These are phyloP conservation scores for Ophiocordyceps camponoti-saundersi DNA, from an alignment of 2,329 filamentous ascomycete species.

Conservation along the genomic window DNA sequence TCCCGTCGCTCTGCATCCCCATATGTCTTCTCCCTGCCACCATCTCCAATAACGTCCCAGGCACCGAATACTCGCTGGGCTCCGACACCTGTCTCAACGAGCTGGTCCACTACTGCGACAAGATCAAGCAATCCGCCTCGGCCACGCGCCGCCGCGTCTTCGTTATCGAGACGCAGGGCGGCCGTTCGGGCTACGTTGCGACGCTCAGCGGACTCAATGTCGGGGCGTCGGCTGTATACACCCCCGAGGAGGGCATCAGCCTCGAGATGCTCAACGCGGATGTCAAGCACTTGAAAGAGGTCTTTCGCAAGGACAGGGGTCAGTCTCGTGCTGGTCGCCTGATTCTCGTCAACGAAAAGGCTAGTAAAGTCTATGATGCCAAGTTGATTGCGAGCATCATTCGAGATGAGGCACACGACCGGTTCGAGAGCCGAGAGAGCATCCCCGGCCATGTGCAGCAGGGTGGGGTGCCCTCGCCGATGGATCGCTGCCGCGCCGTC, in stretches of 20 bases:
- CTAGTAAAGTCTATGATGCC: slow-evolving; percentile 77
- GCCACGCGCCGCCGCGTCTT: slow-evolving; percentile 88
- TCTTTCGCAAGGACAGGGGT: slow-evolving; percentile 72
- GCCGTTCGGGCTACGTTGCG: slow-evolving; percentile 83
- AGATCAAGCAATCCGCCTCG: slow-evolving; percentile 91
- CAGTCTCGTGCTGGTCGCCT: slow-evolving; percentile 82
- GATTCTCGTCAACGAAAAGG: slow-evolving; percentile 92
- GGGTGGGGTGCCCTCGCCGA: slow-evolving; percentile 79
- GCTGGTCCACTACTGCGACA: slow-evolving; percentile 87
- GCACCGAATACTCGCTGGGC: slow-evolving; percentile 91
- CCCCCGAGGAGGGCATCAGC: slow-evolving; percentile 87
- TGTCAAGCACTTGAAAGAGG: slow-evolving; percentile 73
- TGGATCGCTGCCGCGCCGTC: slow-evolving; percentile 88
- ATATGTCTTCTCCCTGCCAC: slow-evolving; percentile 88
- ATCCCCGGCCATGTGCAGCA: slow-evolving; percentile 92
- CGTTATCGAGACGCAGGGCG: slow-evolving; percentile 94
- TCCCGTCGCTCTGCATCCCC: slow-evolving; percentile 78
- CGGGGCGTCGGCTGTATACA: slow-evolving; percentile 86
- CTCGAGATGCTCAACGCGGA: slow-evolving; percentile 85
- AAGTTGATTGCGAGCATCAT: slow-evolving; percentile 94
- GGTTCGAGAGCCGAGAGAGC: slow-evolving; percentile 83
- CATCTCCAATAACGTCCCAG: slow-evolving; percentile 95
- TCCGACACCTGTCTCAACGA: slow-evolving; percentile 96
- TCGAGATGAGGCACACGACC: slow-evolving; percentile 75
- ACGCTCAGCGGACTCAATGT: slow-evolving; percentile 83